phyloP scores from a whole-genome alignment of 1,284 basidiomycete genomes.

The Veloporphyrellus conicus region DNA sequence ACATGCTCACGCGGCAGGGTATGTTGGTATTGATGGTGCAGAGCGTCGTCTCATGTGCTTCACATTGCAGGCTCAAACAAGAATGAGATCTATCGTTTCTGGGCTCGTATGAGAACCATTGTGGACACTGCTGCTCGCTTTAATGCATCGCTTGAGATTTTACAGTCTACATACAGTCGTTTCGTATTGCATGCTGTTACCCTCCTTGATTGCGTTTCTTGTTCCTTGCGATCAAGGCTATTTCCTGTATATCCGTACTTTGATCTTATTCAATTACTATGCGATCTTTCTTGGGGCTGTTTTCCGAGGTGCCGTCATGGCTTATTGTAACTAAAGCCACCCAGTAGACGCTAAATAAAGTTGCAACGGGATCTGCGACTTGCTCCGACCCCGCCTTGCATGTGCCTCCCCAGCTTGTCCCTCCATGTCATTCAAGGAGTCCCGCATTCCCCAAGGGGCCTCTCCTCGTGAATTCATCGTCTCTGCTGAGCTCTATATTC shows the following conservation, averaged over 20 bases:
- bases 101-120: slow-evolving; percentile 2
- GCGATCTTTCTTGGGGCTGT: slow-evolving; percentile 14
- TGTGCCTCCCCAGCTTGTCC: background rate
- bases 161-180: slow-evolving; percentile 14
- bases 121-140: slow-evolving; percentile 16
- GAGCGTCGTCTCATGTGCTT: background rate
- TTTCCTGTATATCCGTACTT: slow-evolving; percentile 14
- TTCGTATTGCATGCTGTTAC: slow-evolving; percentile 14
- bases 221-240: slow-evolving; percentile 12
- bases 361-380: background rate
- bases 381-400: background rate
- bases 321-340: too few relatives aligned
- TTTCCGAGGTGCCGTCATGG: slow-evolving; percentile 3
- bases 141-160: slow-evolving; percentile 6
- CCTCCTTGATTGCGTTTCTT: slow-evolving; percentile 8
- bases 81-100: slow-evolving; percentile 17
- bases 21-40: slow-evolving; percentile 3
- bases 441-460: slow-evolving; percentile 4
- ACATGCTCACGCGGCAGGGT: slow-evolving; percentile 25
- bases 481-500: slow-evolving; percentile 61
- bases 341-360: too few relatives aligned
- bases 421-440: slow-evolving; percentile 21
- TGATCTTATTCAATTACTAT: slow-evolving; percentile 4
- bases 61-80: slow-evolving; percentile 21
- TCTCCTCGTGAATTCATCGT: slow-evolving; percentile 42